Percentiles rank a stretch among this genome's conserved stretches.
Evolutionary conservation across 192 early-diverging fungal species (phyloP).

Genomic region (Physocladia obscura): DNA sequence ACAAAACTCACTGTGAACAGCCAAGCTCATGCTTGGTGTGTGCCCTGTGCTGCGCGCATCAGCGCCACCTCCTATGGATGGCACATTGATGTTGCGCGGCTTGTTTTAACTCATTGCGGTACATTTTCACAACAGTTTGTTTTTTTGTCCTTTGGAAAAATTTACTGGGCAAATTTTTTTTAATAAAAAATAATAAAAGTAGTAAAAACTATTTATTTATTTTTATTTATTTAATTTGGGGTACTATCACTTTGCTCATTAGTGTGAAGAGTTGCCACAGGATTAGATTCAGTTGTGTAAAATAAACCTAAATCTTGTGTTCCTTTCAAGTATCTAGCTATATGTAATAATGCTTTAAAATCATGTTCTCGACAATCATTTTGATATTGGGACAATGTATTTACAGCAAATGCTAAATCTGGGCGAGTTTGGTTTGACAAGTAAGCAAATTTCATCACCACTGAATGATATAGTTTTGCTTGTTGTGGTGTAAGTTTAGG

Average conservation of each 20-base stretch:
- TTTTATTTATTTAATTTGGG: no score
- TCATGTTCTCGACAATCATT: not conserved
- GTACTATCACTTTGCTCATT: not conserved
- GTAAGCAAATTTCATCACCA: not conserved
- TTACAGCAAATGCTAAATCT: conserved; percentile 3
- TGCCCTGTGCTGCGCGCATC: no score
- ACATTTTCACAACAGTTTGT: no score
- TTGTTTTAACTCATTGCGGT: no score
- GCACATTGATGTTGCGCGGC: no score
- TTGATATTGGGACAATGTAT: not conserved
- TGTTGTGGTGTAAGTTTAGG: not conserved
- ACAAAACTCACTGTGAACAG: no score
- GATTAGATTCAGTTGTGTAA: not conserved
- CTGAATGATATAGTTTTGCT: not conserved
- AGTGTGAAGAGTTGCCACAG: not conserved
- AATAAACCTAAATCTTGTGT: conserved; percentile 9
- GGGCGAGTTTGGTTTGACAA: not conserved
- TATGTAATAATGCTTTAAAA: conserved; percentile 5
- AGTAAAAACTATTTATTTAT: no score
- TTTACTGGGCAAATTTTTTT: no score
- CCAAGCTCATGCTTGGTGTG: no score
- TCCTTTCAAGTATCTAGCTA: conserved; percentile 5
- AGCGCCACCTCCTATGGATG: no score
- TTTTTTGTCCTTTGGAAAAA: no score
- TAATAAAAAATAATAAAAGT: no score